These are phyloP conservation scores for Kluyveromyces marxianus DNA, from an alignment of 1,139 yeast genomes.

Conservation along the genomic window DNA sequence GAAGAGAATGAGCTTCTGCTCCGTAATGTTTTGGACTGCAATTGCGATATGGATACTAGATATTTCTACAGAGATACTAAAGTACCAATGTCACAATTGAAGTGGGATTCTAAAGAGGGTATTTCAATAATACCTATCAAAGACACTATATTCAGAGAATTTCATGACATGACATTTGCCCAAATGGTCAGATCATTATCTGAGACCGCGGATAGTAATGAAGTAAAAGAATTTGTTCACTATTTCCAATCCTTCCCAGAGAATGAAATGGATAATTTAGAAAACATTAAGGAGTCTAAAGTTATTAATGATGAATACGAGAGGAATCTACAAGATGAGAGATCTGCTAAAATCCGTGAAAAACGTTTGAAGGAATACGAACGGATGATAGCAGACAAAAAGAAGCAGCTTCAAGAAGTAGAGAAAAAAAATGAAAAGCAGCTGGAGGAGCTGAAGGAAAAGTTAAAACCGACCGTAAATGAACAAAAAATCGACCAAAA, in stretches of 20 bases:
- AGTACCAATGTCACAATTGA: neutral
- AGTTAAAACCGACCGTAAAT: neutral
- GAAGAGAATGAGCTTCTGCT: neutral
- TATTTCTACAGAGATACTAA: neutral
- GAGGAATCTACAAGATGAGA: too few species aligned
- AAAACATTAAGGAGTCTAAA: too few species aligned
- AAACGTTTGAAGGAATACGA: too few species aligned
- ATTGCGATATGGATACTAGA: neutral
- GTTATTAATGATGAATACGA: too few species aligned
- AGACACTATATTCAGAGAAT: neutral
- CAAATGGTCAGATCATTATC: neutral
- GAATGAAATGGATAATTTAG: neutral
- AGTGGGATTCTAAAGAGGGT: neutral
- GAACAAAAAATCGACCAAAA: neutral
- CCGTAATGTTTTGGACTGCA: neutral
- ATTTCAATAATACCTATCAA: neutral
- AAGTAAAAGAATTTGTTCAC: neutral
- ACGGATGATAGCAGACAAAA: too few species aligned
- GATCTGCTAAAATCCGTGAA: too few species aligned
- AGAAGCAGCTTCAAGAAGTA: neutral
- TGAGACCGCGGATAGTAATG: neutral
- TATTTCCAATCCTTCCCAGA: neutral
- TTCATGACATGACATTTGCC: neutral
- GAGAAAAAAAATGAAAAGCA: neutral
- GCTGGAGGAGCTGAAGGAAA: neutral